Percentiles rank a stretch among this genome's conserved stretches.
Evolutionary conservation across 768 basidiomycete genomes (phyloP).

Genomic region (Artomyces pyxidatus): DNA sequence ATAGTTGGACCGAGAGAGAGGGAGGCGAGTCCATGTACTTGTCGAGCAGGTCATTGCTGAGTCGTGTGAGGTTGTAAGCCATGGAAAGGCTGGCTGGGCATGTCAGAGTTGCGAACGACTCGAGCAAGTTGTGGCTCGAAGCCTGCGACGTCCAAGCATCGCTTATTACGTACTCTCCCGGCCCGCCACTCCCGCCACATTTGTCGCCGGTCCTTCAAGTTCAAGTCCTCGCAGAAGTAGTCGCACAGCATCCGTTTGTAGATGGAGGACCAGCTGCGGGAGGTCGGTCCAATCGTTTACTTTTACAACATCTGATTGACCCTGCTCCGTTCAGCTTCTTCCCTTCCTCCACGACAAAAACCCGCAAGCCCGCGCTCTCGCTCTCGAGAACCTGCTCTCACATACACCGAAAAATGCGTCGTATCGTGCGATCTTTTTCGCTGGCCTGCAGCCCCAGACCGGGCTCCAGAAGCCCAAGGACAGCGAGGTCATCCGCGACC

Average conservation of each 20-base stretch:
- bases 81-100: too few species aligned
- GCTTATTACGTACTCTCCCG: too few species aligned
- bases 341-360: constrained; percentile 82
- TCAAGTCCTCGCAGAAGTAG: too few species aligned
- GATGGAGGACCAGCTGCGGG: constrained; percentile 16
- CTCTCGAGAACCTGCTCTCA: constrained; percentile 73
- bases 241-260: too few species aligned
- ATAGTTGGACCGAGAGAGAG: constrained; percentile 72
- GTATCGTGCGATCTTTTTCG: constrained; percentile 68
- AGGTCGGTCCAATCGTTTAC: constrained; percentile 8
- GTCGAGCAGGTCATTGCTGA: constrained; percentile 51
- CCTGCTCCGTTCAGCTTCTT: constrained; percentile 43
- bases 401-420: constrained; percentile 70
- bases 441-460: constrained; percentile 41
- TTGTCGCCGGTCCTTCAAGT: too few species aligned
- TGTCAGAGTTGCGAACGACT: too few species aligned
- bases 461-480: constrained; percentile 55
- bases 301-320: not conserved
- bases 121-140: too few species aligned
- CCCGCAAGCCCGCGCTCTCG: constrained; percentile 80
- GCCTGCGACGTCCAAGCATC: too few species aligned
- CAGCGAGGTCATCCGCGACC: constrained; percentile 62
- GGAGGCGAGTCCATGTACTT: constrained; percentile 48
- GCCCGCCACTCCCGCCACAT: too few species aligned
- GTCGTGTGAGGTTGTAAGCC: constrained; percentile 71